Conservation (phyloP, 2,329 filamentous ascomycete species). For the Amauroascus niger region DNA sequence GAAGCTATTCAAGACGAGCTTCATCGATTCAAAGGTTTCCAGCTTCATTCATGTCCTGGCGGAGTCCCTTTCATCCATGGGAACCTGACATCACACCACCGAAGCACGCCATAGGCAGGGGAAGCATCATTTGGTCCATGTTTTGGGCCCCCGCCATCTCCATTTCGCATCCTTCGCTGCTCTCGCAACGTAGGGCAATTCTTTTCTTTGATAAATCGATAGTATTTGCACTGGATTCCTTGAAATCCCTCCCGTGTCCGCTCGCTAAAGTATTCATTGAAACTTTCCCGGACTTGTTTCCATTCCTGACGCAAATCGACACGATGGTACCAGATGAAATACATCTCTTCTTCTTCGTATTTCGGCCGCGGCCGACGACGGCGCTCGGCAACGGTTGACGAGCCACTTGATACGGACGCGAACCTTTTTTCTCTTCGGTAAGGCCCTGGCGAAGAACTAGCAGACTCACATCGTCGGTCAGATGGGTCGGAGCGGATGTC, state of each 20-base stretch:
- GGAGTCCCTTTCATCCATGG: constrained; percentile 35
- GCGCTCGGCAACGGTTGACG: constrained; percentile 28
- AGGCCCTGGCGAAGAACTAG: constrained; percentile 29
- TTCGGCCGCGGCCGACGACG: constrained; percentile 38
- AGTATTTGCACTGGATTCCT: constrained; percentile 44
- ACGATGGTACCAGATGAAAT: constrained; percentile 44
- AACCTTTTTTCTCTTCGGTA: constrained; percentile 35
- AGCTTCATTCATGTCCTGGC: constrained; percentile 18
- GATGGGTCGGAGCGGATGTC: constrained; percentile 8
- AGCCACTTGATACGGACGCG: constrained; percentile 35
- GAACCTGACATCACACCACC: constrained; percentile 34
- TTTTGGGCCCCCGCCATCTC: constrained; percentile 5
- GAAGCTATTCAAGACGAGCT: background rate
- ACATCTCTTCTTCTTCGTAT: constrained; percentile 40
- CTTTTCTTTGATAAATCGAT: constrained; percentile 40
- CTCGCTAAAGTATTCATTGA: constrained; percentile 36
- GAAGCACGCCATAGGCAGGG: constrained; percentile 34
- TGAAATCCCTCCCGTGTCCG: constrained; percentile 35
- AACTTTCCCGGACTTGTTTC: constrained; percentile 38
- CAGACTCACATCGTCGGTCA: constrained; percentile 18
- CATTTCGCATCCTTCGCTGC: constrained; percentile 24
- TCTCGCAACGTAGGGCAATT: constrained; percentile 38
- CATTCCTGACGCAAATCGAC: constrained; percentile 40
- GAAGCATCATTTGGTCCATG: constrained; percentile 18
- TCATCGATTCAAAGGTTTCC: background rate